phyloP scores from a whole-genome alignment of 768 basidiomycete genomes.

The Amanita jacksonii region DNA sequence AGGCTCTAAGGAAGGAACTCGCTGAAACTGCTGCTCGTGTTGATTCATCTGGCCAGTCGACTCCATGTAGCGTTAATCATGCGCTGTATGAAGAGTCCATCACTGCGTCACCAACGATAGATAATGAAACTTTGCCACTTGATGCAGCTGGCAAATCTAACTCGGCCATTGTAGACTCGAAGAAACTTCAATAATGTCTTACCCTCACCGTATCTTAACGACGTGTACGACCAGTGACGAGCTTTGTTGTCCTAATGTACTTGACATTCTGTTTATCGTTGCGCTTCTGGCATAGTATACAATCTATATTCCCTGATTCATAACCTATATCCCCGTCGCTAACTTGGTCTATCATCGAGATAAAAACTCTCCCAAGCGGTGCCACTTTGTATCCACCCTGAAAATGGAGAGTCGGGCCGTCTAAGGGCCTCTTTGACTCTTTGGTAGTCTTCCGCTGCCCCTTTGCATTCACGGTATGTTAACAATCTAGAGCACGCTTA shows the following conservation, averaged over 20 bases:
- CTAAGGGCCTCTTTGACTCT: conserved; percentile 38
- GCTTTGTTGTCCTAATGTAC: conserved; percentile 1
- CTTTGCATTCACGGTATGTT: conserved; percentile 41
- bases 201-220: conserved; percentile 1
- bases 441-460: conserved; percentile 34
- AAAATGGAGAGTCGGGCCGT: conserved; percentile 37
- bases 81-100: conserved; percentile 26
- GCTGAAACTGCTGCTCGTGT: conserved; percentile 53
- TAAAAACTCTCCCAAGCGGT: conserved; percentile 42
- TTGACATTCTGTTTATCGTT: conserved; percentile 1
- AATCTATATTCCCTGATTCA: too few relatives aligned
- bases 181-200: conserved; percentile 21
- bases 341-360: too few relatives aligned
- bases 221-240: conserved; percentile 8
- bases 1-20: conserved; percentile 82
- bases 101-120: background rate
- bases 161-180: conserved; percentile 11
- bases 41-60: conserved; percentile 37
- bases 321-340: too few relatives aligned
- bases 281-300: background rate
- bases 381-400: conserved; percentile 56
- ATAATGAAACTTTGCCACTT: background rate
- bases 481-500: conserved; percentile 7
- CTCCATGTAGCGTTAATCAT: conserved; percentile 39
- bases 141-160: conserved; percentile 15